Conservation (phyloP, 495 filamentous ascomycete species). For the Paragyromitra xinjiangensis region DNA sequence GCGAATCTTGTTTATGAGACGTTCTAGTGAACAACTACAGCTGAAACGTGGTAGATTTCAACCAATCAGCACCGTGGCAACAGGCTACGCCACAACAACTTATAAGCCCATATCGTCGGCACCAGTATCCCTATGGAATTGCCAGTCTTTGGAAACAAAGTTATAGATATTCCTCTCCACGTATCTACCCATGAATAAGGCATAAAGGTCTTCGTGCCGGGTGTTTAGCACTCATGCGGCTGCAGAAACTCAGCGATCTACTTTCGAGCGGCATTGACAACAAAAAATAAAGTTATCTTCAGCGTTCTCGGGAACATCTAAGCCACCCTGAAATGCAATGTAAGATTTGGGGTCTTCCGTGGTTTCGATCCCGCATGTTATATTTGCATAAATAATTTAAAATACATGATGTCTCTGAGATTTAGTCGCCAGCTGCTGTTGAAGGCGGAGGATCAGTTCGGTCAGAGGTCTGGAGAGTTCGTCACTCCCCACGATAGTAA, state of each 20-base stretch:
- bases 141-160: not conserved
- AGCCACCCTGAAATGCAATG: not conserved
- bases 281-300: not conserved
- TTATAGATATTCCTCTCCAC: not conserved
- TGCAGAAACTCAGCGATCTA: not conserved
- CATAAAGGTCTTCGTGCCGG: not conserved
- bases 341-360: not conserved
- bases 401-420: not conserved
- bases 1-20: not conserved
- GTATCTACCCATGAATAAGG: not conserved
- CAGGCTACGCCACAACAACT: conserved; percentile 27
- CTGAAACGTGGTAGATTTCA: conserved; percentile 10
- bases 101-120: not conserved
- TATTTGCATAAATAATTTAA: not conserved
- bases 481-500: conserved; percentile 2
- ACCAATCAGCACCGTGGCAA: conserved; percentile 11
- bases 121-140: not conserved
- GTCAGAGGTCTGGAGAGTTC: not conserved
- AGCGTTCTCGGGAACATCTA: not conserved
- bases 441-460: not conserved
- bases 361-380: not conserved
- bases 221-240: not conserved
- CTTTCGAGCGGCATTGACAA: not conserved
- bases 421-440: not conserved
- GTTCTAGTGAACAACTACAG: conserved; percentile 7